These are phyloP conservation scores for Venturia aucupariae DNA, from an alignment of 2,329 filamentous ascomycete genomes.

Conservation along the genomic window DNA sequence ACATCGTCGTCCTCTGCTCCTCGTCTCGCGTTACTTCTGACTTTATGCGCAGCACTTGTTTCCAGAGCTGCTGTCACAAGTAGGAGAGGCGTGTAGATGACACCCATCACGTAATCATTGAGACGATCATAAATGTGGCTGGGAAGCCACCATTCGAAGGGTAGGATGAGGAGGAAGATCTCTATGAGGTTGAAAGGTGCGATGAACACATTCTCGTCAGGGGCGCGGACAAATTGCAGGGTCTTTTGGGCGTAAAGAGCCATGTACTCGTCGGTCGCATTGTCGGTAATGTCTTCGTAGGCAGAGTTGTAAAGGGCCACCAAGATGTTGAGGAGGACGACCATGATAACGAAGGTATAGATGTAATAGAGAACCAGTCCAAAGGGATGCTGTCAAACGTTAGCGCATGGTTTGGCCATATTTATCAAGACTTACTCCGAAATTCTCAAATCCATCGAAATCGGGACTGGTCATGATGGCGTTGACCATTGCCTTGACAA, in stretches of 20 bases:
- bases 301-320: slow-evolving; percentile 96
- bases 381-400: slow-evolving; percentile 57
- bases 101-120: slow-evolving; percentile 81
- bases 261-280: slow-evolving; percentile 92
- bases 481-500: slow-evolving; percentile 75
- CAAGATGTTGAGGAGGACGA: slow-evolving; percentile 86
- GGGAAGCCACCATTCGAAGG: slow-evolving; percentile 95
- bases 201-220: slow-evolving; percentile 97
- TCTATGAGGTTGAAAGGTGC: slow-evolving; percentile 92
- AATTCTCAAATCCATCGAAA: slow-evolving; percentile 80
- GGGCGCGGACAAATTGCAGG: slow-evolving; percentile 91
- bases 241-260: slow-evolving; percentile 90
- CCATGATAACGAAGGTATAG: slow-evolving; percentile 96
- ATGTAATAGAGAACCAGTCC: slow-evolving; percentile 94
- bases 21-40: slow-evolving; percentile 62
- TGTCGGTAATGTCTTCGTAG: slow-evolving; percentile 87
- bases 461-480: slow-evolving; percentile 88
- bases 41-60: slow-evolving; percentile 40
- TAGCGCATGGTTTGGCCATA: slow-evolving; percentile 13
- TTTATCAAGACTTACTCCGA: slow-evolving; percentile 43
- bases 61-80: slow-evolving; percentile 61
- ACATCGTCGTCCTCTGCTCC: slow-evolving; percentile 87
- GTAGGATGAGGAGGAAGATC: slow-evolving; percentile 65
- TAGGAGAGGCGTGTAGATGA: slow-evolving; percentile 77
- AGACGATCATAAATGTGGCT: slow-evolving; percentile 62